Evolutionary conservation across 2,329 filamentous ascomycete species (phyloP).

Genomic region (Capronia americana): DNA sequence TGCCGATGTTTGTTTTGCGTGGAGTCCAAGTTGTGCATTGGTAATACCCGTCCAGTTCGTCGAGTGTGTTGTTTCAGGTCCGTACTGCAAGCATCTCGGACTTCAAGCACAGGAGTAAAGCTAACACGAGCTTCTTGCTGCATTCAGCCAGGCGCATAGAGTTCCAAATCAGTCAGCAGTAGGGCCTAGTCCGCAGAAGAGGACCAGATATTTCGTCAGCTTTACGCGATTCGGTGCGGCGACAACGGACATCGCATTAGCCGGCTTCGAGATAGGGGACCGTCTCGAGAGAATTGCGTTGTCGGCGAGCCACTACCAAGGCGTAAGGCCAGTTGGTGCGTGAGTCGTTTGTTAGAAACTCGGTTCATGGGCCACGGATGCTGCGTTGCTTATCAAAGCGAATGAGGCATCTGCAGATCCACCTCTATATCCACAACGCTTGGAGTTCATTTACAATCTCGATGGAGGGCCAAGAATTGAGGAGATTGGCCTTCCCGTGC

Average conservation of each 20-base stretch:
- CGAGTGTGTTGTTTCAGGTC: background rate
- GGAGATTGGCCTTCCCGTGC: slow-evolving; percentile 30
- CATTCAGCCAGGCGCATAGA: background rate
- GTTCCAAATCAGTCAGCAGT: background rate
- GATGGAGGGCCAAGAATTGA: slow-evolving; percentile 29
- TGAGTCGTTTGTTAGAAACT: background rate
- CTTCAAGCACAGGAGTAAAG: background rate
- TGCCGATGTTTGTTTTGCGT: background rate
- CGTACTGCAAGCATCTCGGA: background rate
- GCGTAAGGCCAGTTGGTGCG: background rate
- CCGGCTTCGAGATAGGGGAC: background rate
- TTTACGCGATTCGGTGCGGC: background rate
- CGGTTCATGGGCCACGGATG: background rate
- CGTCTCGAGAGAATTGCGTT: background rate
- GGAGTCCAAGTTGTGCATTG: background rate
- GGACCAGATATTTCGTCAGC: background rate
- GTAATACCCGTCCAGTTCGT: background rate
- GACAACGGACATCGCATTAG: background rate
- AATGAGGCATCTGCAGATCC: background rate
- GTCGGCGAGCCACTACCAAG: background rate
- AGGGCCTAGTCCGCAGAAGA: background rate
- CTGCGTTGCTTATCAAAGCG: background rate
- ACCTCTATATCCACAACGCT: background rate
- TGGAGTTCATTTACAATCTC: slow-evolving; percentile 22
- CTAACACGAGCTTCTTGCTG: background rate